Evolutionary conservation across 2,329 filamentous ascomycete species (phyloP).

Genomic region (Teratosphaeria nubilosa): DNA sequence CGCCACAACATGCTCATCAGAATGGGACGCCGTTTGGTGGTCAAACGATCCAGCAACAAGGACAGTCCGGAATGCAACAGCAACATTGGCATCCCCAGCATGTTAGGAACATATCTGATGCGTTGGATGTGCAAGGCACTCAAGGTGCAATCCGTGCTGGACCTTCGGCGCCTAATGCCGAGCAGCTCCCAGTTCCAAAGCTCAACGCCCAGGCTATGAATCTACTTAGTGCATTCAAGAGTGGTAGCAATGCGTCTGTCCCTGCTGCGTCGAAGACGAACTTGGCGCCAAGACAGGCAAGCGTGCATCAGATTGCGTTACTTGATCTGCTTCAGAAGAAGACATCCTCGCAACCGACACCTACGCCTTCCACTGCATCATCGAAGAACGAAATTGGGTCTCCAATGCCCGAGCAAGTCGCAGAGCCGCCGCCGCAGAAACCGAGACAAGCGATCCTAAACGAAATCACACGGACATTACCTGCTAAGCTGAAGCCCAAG

Average conservation of each 20-base stretch:
- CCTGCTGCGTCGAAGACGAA: background rate
- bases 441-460: slow-evolving; percentile 17
- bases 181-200: slow-evolving; percentile 48
- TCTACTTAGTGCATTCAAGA: slow-evolving; percentile 50
- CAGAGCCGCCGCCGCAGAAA: background rate
- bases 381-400: slow-evolving; percentile 10
- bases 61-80: background rate
- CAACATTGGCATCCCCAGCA: background rate
- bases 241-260: slow-evolving; percentile 6
- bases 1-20: background rate
- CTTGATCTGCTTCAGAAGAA: slow-evolving; percentile 35
- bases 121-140: slow-evolving; percentile 21
- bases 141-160: slow-evolving; percentile 28
- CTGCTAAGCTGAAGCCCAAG: slow-evolving; percentile 12
- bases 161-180: slow-evolving; percentile 41
- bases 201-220: slow-evolving; percentile 48
- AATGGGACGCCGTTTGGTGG: background rate
- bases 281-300: slow-evolving; percentile 8
- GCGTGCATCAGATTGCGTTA: slow-evolving; percentile 33
- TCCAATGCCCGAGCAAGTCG: slow-evolving; percentile 2
- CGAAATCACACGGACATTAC: slow-evolving; percentile 25
- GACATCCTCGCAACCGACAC: background rate
- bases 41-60: background rate
- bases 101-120: background rate
- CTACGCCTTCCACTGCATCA: slow-evolving; percentile 4